Evolutionary conservation across 2,329 filamentous ascomycete genomes (phyloP).

Genomic region (Pseudopithomyces chartarum): DNA sequence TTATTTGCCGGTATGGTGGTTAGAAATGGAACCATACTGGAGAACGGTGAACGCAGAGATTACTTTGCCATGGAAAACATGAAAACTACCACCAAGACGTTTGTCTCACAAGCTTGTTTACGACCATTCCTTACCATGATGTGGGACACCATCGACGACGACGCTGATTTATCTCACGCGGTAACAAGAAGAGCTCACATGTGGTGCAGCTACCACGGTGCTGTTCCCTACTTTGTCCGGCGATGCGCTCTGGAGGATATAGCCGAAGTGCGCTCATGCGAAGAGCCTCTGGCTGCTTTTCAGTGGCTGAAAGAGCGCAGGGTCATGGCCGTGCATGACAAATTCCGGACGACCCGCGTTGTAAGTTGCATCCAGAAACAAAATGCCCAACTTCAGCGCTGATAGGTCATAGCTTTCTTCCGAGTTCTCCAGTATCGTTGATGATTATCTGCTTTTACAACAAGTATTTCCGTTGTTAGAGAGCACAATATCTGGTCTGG

Average conservation of each 20-base stretch:
- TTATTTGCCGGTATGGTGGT: constrained; percentile 39
- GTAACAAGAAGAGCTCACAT: constrained; percentile 41
- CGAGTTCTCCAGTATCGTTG: constrained; percentile 36
- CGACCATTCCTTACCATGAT: constrained; percentile 44
- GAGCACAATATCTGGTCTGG: constrained; percentile 30
- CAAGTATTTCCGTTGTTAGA: constrained; percentile 32
- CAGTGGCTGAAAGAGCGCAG: constrained; percentile 44
- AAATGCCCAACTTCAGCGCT: too few relatives aligned
- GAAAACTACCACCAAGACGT: constrained; percentile 44
- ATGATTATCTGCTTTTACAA: constrained; percentile 37
- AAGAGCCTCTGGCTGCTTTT: constrained; percentile 44
- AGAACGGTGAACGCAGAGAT: constrained; percentile 41
- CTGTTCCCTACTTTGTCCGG: constrained; percentile 34
- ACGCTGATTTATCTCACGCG: constrained; percentile 40
- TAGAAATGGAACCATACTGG: constrained; percentile 42
- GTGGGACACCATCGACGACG: constrained; percentile 45
- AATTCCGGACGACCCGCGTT: constrained; percentile 33
- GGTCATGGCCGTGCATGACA: constrained; percentile 45
- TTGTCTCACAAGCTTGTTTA: constrained; percentile 44
- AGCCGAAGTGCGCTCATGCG: constrained; percentile 25
- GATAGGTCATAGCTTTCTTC: constrained; percentile 29
- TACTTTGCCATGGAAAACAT: constrained; percentile 48
- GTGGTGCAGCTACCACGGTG: constrained; percentile 46
- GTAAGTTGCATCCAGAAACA: constrained; percentile 26
- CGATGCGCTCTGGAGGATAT: constrained; percentile 31